phyloP scores from a whole-genome alignment of 257 asterid genomes.

The Pogostemon cablin region DNA sequence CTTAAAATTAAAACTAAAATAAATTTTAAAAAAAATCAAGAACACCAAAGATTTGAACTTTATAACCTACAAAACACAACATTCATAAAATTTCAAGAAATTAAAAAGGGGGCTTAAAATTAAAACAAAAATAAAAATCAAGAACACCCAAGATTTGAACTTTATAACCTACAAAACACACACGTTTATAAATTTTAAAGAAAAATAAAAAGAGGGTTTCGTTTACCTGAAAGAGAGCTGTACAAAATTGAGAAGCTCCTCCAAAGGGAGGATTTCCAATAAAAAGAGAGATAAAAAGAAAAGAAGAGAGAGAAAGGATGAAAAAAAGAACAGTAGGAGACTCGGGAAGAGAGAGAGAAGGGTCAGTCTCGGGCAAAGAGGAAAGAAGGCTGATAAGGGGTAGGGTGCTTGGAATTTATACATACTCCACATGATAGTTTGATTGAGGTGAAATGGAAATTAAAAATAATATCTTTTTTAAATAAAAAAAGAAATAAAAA shows the following conservation, averaged over 20 bases:
- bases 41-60: neutral
- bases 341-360: constrained; percentile 34
- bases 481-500: neutral
- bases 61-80: too few relatives aligned
- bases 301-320: constrained; percentile 17
- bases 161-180: too few relatives aligned
- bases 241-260: too few relatives aligned
- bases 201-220: too few relatives aligned
- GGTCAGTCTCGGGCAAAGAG: constrained; percentile 52
- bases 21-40: neutral
- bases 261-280: constrained; percentile 24
- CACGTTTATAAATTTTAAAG: too few relatives aligned
- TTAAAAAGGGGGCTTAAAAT: too few relatives aligned
- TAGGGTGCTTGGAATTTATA: constrained; percentile 43
- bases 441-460: neutral
- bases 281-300: neutral
- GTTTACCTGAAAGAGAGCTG: too few relatives aligned
- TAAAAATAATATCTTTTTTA: neutral
- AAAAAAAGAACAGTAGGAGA: neutral
- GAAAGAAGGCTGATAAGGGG: constrained; percentile 47
- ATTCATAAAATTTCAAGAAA: too few relatives aligned
- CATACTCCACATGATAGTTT: constrained; percentile 4
- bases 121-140: too few relatives aligned
- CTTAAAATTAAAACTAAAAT: neutral
- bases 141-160: too few relatives aligned